phyloP scores from a whole-genome alignment of 2,329 filamentous ascomycete genomes.

The Penicillium digitatum region DNA sequence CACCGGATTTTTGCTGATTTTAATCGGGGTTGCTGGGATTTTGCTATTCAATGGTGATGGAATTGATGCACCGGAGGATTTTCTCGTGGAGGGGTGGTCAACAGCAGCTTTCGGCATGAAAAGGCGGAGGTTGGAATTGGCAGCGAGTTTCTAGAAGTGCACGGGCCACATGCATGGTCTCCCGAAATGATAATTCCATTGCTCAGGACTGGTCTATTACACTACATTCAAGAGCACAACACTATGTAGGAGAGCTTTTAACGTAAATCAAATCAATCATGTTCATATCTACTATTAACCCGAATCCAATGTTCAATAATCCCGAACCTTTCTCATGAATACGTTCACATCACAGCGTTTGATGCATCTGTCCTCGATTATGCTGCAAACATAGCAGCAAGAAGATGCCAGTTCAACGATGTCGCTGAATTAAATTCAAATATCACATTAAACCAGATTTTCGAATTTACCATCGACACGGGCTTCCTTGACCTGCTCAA shows the following conservation, averaged over 20 bases:
- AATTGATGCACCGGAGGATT: neutral
- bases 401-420: conserved; percentile 21
- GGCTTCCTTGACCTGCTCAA: conserved; percentile 88
- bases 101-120: neutral
- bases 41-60: neutral
- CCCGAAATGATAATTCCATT: neutral
- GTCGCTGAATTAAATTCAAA: conserved; percentile 16
- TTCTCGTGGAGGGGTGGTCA: neutral
- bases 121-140: conserved; percentile 12
- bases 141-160: conserved; percentile 17
- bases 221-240: neutral
- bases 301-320: conserved; percentile 27
- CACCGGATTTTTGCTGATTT: neutral
- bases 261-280: conserved; percentile 17
- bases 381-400: conserved; percentile 26
- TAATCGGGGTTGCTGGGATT: neutral
- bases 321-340: conserved; percentile 25
- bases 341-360: conserved; percentile 29
- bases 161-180: conserved; percentile 18
- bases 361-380: conserved; percentile 28
- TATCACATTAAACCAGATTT: conserved; percentile 26
- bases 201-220: neutral
- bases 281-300: conserved; percentile 28
- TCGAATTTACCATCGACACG: conserved; percentile 68
- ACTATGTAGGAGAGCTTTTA: neutral